These are phyloP conservation scores for Microbotryum violaceum DNA, from an alignment of 1,284 basidiomycete genomes.

Conservation along the genomic window DNA sequence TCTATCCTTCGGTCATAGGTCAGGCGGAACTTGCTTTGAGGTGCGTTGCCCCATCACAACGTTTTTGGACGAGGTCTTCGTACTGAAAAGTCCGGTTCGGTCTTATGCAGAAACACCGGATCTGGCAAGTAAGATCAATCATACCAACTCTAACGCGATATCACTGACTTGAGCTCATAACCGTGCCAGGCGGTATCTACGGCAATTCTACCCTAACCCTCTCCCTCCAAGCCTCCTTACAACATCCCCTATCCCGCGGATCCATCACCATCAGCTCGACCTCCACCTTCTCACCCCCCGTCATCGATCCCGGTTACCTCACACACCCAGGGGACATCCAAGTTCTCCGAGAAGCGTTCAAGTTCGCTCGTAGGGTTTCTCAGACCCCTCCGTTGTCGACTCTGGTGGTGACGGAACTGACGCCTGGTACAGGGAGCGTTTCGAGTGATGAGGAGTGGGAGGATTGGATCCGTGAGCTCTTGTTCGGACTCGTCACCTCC, in stretches of 20 bases:
- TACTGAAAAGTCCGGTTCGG: not conserved
- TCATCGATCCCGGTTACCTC: constrained; percentile 59
- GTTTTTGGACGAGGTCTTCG: not conserved
- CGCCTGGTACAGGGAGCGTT: constrained; percentile 19
- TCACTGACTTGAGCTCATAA: too few species aligned
- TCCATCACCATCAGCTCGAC: constrained; percentile 49
- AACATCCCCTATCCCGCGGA: constrained; percentile 54
- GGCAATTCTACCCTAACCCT: constrained; percentile 41
- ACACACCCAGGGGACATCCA: constrained; percentile 45
- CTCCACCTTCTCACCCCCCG: constrained; percentile 51
- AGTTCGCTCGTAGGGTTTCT: constrained; percentile 43
- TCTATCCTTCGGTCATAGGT: constrained; percentile 44
- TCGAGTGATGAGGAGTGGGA: constrained; percentile 26
- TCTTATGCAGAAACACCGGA: constrained; percentile 44
- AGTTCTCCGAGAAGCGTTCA: constrained; percentile 54
- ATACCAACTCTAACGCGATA: too few species aligned
- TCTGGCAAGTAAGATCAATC: constrained; percentile 26
- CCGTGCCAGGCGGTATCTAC: constrained; percentile 18
- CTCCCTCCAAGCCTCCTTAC: constrained; percentile 57
- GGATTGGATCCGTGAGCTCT: constrained; percentile 19
- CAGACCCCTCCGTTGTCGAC: constrained; percentile 30
- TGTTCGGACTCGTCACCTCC: not conserved
- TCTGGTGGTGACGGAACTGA: constrained; percentile 28
- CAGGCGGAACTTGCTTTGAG: constrained; percentile 58
- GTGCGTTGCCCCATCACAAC: not conserved